Percentiles rank a stretch among this genome's conserved stretches.
These are phyloP conservation scores for Hygrophorus pudorinus DNA, from an alignment of 768 basidiomycete species.

Conservation along the genomic window DNA sequence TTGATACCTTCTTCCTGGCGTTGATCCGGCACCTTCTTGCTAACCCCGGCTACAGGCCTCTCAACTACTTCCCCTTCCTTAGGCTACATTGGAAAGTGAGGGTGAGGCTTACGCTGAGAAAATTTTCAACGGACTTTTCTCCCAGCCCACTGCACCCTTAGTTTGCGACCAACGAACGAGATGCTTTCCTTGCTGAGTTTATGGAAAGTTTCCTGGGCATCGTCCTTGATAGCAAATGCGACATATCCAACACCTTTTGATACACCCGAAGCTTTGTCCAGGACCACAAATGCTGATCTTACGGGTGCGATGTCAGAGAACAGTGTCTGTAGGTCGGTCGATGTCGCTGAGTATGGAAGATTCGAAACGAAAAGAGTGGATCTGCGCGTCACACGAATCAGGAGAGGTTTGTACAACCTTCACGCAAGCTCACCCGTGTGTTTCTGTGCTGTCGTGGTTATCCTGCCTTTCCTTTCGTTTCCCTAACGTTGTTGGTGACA, in stretches of 20 bases:
- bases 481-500: constrained; percentile 22
- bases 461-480: constrained; percentile 35
- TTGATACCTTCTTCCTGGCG: neutral
- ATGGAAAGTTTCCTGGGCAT: constrained; percentile 68
- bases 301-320: constrained; percentile 97
- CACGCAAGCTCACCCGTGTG: constrained; percentile 22
- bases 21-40: neutral
- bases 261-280: constrained; percentile 57
- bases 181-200: constrained; percentile 59
- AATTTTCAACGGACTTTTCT: constrained; percentile 43
- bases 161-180: constrained; percentile 50
- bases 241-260: constrained; percentile 98
- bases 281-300: constrained; percentile 87
- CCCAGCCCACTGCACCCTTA: constrained; percentile 77
- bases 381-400: constrained; percentile 22
- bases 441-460: constrained; percentile 9
- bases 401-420: constrained; percentile 4
- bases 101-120: constrained; percentile 1
- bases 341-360: constrained; percentile 84
- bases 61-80: constrained; percentile 26
- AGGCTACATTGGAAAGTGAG: constrained; percentile 20
- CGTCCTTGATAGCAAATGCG: constrained; percentile 81
- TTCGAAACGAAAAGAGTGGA: constrained; percentile 92
- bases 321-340: constrained; percentile 80
- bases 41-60: neutral